phyloP scores from a whole-genome alignment of 2,329 filamentous ascomycete species.

The Ophiostoma ulmi region DNA sequence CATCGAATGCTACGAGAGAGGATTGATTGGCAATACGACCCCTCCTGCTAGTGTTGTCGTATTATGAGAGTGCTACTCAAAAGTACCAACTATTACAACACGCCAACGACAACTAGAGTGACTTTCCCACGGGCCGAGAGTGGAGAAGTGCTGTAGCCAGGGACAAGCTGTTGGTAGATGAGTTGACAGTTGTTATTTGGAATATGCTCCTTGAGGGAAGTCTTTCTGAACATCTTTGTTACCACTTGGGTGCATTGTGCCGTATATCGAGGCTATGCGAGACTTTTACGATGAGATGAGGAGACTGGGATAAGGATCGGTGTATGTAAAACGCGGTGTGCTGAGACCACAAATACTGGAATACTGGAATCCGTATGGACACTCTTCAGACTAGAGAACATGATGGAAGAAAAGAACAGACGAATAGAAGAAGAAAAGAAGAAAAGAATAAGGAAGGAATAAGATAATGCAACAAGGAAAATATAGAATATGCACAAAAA shows the following conservation, averaged over 20 bases:
- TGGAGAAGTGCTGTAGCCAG: slow-evolving; percentile 5
- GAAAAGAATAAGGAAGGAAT: neutral
- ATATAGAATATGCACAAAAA: neutral
- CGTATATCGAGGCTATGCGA: too few species aligned
- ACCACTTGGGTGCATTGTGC: neutral
- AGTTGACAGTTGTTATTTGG: neutral
- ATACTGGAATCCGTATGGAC: neutral
- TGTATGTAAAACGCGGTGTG: neutral
- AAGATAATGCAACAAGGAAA: neutral
- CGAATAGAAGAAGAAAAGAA: neutral
- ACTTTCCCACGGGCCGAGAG: slow-evolving; percentile 4
- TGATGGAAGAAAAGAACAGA: neutral
- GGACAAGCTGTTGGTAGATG: neutral
- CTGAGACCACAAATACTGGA: neutral
- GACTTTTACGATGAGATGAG: too few species aligned
- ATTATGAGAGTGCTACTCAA: neutral
- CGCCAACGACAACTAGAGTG: neutral
- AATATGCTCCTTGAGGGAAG: neutral
- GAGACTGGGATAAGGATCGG: too few species aligned
- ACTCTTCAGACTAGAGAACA: neutral
- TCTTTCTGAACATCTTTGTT: neutral
- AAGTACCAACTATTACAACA: neutral
- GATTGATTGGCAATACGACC: neutral
- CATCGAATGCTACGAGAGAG: neutral
- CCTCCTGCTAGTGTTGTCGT: neutral